Base-by-base conservation (phyloP, 441 rosid species). In the Raphanus hybrid region DNA sequence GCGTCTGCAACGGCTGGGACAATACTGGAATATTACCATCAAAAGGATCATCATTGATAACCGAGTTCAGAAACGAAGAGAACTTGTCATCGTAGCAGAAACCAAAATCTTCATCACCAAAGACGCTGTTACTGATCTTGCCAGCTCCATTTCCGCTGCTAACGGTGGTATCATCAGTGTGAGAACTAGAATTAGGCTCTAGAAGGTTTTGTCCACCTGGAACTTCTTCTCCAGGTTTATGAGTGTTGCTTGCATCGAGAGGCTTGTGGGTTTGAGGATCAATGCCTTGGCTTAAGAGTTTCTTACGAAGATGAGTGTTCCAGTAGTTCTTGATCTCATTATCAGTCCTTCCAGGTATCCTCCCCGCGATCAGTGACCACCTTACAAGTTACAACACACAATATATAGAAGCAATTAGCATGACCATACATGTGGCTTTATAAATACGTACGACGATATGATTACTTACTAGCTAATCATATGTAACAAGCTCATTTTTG, bases 301-400 rank as follows among this genome's bases (percentile, higher is more conserved):
- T 95, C 78, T 95, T 95, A 83, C 91, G 91, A 78, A 95, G 91
- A 82, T 91, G 98, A n/a, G 98, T 95, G 70, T 95, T 95, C 99
- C 99, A 95, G 55, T 93, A 96, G 80, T 95, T 95, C 83, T 95
- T 95, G 69, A 95, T 95, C 79, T 95, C 99, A 71, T 95, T 95
- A 81, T 93, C 99, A 1, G 99, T 95, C 85, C 98, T 87, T 82
- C 99, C 98, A 0, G 97, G 94, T 15, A 95, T 84, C 29, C 73
- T 78, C 70, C 81, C 79, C 23, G 84, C 80, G 39, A 80, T 80
- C 74, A 73, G 4, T 12, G 85, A 84, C 89, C 85, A 82, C 71
- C 85, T 67, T 16, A 16, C 18, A 16, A 16, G 18, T 67, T 70
- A 10, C 20, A 64, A 68, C 37, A 67, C 58, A 63, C 18, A 37